Evolutionary conservation across 2,329 filamentous ascomycete species (phyloP).

Genomic region (Ceratocystiopsis sp.): DNA sequence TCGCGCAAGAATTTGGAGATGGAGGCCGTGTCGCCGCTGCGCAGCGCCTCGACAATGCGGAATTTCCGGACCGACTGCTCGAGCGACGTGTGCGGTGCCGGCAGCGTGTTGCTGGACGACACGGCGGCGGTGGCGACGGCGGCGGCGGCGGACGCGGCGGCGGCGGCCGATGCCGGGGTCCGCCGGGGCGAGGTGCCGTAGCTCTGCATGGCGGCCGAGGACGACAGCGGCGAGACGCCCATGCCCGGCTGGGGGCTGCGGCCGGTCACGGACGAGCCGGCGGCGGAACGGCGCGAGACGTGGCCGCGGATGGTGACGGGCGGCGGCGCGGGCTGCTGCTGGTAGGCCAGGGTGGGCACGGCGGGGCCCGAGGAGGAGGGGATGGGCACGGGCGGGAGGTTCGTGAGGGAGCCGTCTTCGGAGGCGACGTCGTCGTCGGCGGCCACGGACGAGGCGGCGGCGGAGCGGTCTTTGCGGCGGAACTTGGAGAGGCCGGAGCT

Average conservation of each 20-base stretch:
- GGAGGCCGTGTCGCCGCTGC: slow-evolving; percentile 76
- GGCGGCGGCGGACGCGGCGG: too few species aligned
- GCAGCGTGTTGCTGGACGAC: neutral
- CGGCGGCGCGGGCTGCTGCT: slow-evolving; percentile 9
- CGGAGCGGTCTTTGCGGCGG: slow-evolving; percentile 30
- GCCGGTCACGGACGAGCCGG: slow-evolving; percentile 21
- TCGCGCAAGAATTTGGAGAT: slow-evolving; percentile 77
- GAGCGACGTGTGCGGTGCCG: slow-evolving; percentile 32
- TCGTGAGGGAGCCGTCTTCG: slow-evolving; percentile 26
- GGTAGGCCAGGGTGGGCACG: slow-evolving; percentile 5
- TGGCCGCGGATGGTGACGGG: slow-evolving; percentile 24
- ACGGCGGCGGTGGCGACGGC: too few species aligned
- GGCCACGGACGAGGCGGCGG: slow-evolving; percentile 17
- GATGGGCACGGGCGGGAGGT: slow-evolving; percentile 2
- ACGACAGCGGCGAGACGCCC: neutral
- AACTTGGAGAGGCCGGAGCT: slow-evolving; percentile 36
- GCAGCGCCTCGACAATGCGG: slow-evolving; percentile 78
- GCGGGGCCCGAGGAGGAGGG: slow-evolving; percentile 12
- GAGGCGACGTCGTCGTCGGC: slow-evolving; percentile 26
- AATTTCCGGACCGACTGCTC: slow-evolving; percentile 94
- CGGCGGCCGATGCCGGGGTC: too few species aligned
- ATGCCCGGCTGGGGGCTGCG: slow-evolving; percentile 18
- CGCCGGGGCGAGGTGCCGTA: slow-evolving; percentile 2
- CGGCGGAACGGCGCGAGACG: slow-evolving; percentile 28
- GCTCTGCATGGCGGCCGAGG: slow-evolving; percentile 1